phyloP scores from a whole-genome alignment of 2,329 filamentous ascomycete species.

The Ophiostoma fasciatum region DNA sequence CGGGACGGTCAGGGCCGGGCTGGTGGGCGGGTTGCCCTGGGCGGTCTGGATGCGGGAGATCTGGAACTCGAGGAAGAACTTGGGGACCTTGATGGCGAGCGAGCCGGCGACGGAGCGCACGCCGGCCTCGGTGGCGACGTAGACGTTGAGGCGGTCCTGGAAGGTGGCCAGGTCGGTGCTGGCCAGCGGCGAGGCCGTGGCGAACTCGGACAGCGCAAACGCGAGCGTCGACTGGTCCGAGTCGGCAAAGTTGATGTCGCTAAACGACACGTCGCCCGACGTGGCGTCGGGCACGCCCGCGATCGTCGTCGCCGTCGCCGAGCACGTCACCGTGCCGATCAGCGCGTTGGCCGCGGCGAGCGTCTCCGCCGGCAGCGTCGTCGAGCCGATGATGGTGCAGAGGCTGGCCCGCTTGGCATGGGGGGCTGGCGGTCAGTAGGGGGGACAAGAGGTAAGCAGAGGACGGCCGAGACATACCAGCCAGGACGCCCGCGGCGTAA shows the following conservation, averaged over 20 bases:
- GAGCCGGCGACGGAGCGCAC: constrained; percentile 37
- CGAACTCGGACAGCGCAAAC: constrained; percentile 39
- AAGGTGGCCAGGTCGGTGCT: constrained; percentile 34
- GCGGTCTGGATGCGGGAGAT: constrained; percentile 43
- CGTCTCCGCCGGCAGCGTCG: constrained; percentile 35
- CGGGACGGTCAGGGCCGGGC: constrained; percentile 37
- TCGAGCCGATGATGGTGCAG: constrained; percentile 40
- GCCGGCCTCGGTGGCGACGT: constrained; percentile 44
- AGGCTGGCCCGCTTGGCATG: constrained; percentile 5
- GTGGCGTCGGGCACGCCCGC: constrained; percentile 40
- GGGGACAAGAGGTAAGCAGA: background rate
- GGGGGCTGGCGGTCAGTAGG: background rate
- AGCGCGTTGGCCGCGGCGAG: constrained; percentile 27
- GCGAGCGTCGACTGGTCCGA: constrained; percentile 32
- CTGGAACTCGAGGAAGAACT: constrained; percentile 48
- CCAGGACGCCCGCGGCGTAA: constrained; percentile 7
- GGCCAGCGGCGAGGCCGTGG: constrained; percentile 33
- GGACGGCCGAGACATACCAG: constrained; percentile 1
- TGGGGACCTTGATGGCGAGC: constrained; percentile 44
- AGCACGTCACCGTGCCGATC: constrained; percentile 33
- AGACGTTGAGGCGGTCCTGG: constrained; percentile 38
- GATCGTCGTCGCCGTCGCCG: constrained; percentile 30
- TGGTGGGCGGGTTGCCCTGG: constrained; percentile 37
- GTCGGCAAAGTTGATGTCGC: constrained; percentile 38
- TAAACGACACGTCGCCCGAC: constrained; percentile 34